A percentile compares a stretch with the other conserved stretches of the same genome.
phyloP scores from a whole-genome alignment of 805 yeast genomes.

The Kazachstania taianensis region DNA sequence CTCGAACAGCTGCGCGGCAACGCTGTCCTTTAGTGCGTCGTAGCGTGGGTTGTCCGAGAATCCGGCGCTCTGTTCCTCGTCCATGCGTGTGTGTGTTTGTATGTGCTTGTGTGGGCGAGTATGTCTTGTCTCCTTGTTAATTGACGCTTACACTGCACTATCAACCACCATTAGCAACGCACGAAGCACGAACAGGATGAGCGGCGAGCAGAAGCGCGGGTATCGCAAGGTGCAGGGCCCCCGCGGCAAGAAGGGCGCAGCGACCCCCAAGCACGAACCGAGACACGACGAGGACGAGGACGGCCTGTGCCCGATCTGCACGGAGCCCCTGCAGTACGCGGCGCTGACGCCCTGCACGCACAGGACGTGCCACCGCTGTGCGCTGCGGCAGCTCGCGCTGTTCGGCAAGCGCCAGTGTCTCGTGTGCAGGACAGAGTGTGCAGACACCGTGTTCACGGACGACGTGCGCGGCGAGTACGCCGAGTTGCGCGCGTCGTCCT shows the following conservation, averaged over 20 bases:
- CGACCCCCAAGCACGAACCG: slow-evolving; percentile 11
- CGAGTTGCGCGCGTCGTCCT: slow-evolving; percentile 27
- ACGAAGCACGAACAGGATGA: too few relatives aligned
- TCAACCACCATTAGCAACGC: too few relatives aligned
- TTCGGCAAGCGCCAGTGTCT: slow-evolving; percentile 68
- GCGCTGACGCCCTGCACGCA: slow-evolving; percentile 82
- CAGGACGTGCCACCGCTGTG: slow-evolving; percentile 70
- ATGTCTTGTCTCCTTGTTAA: too few relatives aligned
- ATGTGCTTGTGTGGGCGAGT: too few relatives aligned
- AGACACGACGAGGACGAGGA: slow-evolving; percentile 31
- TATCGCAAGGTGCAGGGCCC: slow-evolving; percentile 6
- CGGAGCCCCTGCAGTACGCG: slow-evolving; percentile 51
- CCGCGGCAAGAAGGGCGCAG: slow-evolving; percentile 19
- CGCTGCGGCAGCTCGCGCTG: slow-evolving; percentile 72
- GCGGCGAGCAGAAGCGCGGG: background rate
- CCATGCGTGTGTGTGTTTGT: too few relatives aligned
- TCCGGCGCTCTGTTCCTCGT: too few relatives aligned
- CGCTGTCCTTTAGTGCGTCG: slow-evolving; percentile 34
- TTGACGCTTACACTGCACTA: too few relatives aligned
- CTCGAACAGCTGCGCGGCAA: slow-evolving; percentile 40
- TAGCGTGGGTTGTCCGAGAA: slow-evolving; percentile 45
- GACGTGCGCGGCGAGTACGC: slow-evolving; percentile 30
- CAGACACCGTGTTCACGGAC: slow-evolving; percentile 48
- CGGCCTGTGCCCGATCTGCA: slow-evolving; percentile 71
- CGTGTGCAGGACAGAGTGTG: slow-evolving; percentile 70